phyloP scores from a whole-genome alignment of 495 filamentous ascomycete species.

The Alectoria sarmentosa region DNA sequence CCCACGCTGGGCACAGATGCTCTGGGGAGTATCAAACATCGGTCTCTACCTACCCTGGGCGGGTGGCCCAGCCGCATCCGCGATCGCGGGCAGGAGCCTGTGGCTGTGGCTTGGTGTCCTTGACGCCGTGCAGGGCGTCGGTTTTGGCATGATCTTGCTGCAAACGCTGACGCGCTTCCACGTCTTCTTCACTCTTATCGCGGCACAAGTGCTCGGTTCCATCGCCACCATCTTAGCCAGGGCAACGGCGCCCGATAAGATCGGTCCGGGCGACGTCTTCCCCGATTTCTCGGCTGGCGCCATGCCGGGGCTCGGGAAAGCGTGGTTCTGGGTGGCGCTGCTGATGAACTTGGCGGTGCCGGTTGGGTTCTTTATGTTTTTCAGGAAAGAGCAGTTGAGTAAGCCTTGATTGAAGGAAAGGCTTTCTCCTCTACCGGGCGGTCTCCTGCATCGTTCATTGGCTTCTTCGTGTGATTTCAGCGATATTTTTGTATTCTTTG shows the following conservation, averaged over 20 bases:
- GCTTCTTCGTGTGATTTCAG: no score
- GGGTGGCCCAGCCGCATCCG: conserved; percentile 39
- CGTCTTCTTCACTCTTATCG: conserved; percentile 47
- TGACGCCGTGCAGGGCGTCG: conserved; percentile 54
- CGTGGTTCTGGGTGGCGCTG: conserved; percentile 62
- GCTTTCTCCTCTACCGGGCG: background rate
- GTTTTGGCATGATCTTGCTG: conserved; percentile 58
- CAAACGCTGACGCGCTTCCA: conserved; percentile 57
- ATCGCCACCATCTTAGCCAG: conserved; percentile 51
- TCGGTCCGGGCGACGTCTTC: conserved; percentile 56
- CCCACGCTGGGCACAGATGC: conserved; percentile 61
- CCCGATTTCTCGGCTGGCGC: conserved; percentile 46
- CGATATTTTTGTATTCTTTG: background rate
- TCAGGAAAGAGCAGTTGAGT: conserved; percentile 56
- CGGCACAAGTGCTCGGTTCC: conserved; percentile 51
- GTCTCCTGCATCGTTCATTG: background rate
- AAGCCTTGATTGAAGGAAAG: conserved; percentile 43
- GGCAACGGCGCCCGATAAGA: conserved; percentile 50
- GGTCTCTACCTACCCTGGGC: conserved; percentile 57
- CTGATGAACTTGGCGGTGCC: conserved; percentile 56
- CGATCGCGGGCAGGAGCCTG: conserved; percentile 46
- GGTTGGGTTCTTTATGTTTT: conserved; percentile 53
- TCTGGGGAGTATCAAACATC: conserved; percentile 52
- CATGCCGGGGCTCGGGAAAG: conserved; percentile 43
- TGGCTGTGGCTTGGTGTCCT: conserved; percentile 63